These are phyloP conservation scores for Thelonectria blattea DNA, from an alignment of 2,329 filamentous ascomycete genomes.

Conservation along the genomic window DNA sequence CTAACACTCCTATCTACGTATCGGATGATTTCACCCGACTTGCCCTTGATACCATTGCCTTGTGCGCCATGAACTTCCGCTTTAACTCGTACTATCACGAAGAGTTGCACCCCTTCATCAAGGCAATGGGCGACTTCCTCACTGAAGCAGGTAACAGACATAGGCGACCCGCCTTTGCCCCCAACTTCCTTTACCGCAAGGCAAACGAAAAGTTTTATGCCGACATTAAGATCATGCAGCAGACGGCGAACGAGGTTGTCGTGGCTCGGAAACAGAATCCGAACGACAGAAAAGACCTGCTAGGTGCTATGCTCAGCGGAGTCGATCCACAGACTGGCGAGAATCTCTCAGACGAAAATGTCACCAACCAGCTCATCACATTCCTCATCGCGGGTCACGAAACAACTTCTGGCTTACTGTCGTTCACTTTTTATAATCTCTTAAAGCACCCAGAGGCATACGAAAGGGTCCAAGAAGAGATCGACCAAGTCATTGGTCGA, in stretches of 20 bases:
- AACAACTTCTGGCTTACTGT: slow-evolving; percentile 71
- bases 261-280: slow-evolving; percentile 62
- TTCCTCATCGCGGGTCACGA: slow-evolving; percentile 76
- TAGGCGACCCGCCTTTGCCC: slow-evolving; percentile 52
- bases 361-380: slow-evolving; percentile 74
- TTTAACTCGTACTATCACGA: slow-evolving; percentile 66
- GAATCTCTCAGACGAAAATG: slow-evolving; percentile 65
- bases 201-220: slow-evolving; percentile 57
- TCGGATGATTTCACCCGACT: slow-evolving; percentile 77
- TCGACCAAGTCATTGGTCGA: slow-evolving; percentile 68
- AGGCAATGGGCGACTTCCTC: slow-evolving; percentile 66
- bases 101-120: slow-evolving; percentile 28
- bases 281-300: slow-evolving; percentile 66
- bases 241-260: slow-evolving; percentile 65
- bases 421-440: slow-evolving; percentile 70
- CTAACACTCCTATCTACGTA: slow-evolving; percentile 61
- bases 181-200: slow-evolving; percentile 55
- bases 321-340: slow-evolving; percentile 71
- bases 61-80: slow-evolving; percentile 72
- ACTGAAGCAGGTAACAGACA: slow-evolving; percentile 59
- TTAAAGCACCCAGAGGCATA: slow-evolving; percentile 67
- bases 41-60: slow-evolving; percentile 73
- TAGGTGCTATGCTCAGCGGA: slow-evolving; percentile 73
- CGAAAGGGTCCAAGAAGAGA: slow-evolving; percentile 68
- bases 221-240: slow-evolving; percentile 62